phyloP scores from a whole-genome alignment of 192 early-diverging fungal species.

The Pilaira anomala region DNA sequence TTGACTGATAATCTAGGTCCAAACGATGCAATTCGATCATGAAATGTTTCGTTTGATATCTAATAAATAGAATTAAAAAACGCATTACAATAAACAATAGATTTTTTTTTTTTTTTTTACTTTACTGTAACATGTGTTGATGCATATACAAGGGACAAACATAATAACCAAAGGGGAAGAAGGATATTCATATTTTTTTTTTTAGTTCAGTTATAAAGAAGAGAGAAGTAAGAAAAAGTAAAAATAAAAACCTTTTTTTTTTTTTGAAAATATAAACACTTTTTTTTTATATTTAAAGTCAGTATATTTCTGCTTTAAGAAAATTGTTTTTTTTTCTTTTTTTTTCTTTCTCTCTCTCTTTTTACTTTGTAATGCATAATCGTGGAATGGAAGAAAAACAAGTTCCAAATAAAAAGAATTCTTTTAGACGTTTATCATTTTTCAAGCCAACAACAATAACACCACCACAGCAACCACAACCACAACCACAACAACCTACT shows the following conservation, averaged over 20 bases:
- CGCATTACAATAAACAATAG: neutral
- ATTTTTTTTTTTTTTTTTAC: neutral
- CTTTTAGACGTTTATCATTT: slow-evolving; percentile 4
- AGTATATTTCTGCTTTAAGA: slow-evolving; percentile 4
- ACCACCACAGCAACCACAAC: slow-evolving; percentile 1
- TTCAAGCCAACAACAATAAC: neutral
- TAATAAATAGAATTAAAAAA: too few species aligned
- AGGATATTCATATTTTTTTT: neutral
- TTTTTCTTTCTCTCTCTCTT: neutral
- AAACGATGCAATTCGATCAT: slow-evolving; percentile 81
- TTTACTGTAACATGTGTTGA: slow-evolving; percentile 14
- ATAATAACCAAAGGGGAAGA: slow-evolving; percentile 12
- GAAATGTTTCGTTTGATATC: slow-evolving; percentile 53
- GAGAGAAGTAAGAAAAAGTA: neutral
- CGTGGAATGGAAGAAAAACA: neutral
- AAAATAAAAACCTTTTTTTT: slow-evolving; percentile 20
- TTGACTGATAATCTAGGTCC: slow-evolving; percentile 74
- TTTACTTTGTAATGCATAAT: neutral
- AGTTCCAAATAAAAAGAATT: neutral
- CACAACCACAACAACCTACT: neutral
- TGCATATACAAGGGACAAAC: slow-evolving; percentile 7
- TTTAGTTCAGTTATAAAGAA: neutral
- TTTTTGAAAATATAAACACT: slow-evolving; percentile 6
- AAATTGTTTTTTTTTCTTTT: slow-evolving; percentile 1
- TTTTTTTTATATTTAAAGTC: neutral